Percentiles rank a stretch among this genome's conserved stretches.
Conservation (phyloP, 2,329 filamentous ascomycete genomes). For the Colletotrichum zoysiae region DNA sequence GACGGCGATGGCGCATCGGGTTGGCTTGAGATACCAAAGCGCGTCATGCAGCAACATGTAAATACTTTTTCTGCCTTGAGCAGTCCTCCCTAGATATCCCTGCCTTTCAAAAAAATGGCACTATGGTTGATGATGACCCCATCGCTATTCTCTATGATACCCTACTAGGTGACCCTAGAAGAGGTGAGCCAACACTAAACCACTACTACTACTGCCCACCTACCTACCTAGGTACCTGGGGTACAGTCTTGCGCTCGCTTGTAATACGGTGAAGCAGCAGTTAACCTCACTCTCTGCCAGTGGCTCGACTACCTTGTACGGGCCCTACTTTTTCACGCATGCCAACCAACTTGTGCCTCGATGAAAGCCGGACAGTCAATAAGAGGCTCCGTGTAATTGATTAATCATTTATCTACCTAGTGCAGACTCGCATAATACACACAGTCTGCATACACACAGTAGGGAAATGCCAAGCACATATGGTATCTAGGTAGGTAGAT, state of each 20-base stretch:
- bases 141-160: background rate
- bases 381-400: too few species aligned
- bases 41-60: background rate
- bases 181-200: background rate
- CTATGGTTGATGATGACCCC: background rate
- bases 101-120: background rate
- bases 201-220: background rate
- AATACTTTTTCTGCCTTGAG: background rate
- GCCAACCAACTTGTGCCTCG: too few species aligned
- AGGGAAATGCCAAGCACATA: background rate
- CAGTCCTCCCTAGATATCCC: background rate
- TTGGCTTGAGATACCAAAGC: slow-evolving; percentile 27
- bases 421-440: too few species aligned
- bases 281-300: background rate
- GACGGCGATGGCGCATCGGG: slow-evolving; percentile 9
- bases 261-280: background rate
- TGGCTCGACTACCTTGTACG: background rate
- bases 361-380: too few species aligned
- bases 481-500: too few species aligned
- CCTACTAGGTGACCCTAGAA: background rate
- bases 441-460: too few species aligned
- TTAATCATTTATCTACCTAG: background rate
- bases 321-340: too few species aligned
- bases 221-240: too few species aligned
- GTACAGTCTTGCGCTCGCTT: too few species aligned